A percentile compares a stretch with the other conserved stretches of the same genome.
phyloP scores from a whole-genome alignment of 2,329 filamentous ascomycete species.

The Ascochyta clinopodiicola region DNA sequence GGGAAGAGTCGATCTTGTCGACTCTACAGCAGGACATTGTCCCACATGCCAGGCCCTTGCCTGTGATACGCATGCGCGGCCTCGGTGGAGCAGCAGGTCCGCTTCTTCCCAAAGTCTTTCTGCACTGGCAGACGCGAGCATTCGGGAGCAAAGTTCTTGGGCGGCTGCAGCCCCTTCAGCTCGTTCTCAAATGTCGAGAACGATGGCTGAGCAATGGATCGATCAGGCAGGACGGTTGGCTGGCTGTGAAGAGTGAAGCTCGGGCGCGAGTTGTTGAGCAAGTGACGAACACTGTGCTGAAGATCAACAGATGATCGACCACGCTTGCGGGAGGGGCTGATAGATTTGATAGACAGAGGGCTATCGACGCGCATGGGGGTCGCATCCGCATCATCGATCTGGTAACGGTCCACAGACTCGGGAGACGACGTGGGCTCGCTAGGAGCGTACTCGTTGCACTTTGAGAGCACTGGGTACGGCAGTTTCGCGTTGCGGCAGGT shows the following conservation, averaged over 20 bases:
- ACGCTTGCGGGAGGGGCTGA: constrained; percentile 59
- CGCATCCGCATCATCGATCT: constrained; percentile 54
- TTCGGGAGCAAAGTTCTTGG: constrained; percentile 49
- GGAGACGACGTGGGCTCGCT: constrained; percentile 49
- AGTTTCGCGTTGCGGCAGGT: constrained; percentile 59
- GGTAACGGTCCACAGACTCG: constrained; percentile 54
- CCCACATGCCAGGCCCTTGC: constrained; percentile 71
- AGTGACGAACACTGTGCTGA: constrained; percentile 72
- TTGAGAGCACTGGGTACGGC: constrained; percentile 47
- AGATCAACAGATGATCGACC: constrained; percentile 66
- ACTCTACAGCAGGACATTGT: constrained; percentile 59
- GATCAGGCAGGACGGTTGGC: constrained; percentile 45
- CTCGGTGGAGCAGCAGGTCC: constrained; percentile 70
- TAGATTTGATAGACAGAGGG: constrained; percentile 27
- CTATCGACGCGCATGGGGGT: constrained; percentile 38
- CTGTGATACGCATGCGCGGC: constrained; percentile 59
- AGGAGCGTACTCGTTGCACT: constrained; percentile 46
- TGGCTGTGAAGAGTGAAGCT: constrained; percentile 47
- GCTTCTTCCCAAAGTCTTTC: constrained; percentile 63
- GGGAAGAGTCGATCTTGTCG: constrained; percentile 9
- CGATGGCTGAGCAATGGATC: constrained; percentile 43
- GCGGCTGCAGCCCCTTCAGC: constrained; percentile 49
- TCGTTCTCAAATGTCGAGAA: constrained; percentile 33
- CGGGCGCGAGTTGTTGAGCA: constrained; percentile 56
- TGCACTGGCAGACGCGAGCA: constrained; percentile 52